phyloP scores from a whole-genome alignment of 2,329 filamentous ascomycete species.

The Scytalidium lignicola region DNA sequence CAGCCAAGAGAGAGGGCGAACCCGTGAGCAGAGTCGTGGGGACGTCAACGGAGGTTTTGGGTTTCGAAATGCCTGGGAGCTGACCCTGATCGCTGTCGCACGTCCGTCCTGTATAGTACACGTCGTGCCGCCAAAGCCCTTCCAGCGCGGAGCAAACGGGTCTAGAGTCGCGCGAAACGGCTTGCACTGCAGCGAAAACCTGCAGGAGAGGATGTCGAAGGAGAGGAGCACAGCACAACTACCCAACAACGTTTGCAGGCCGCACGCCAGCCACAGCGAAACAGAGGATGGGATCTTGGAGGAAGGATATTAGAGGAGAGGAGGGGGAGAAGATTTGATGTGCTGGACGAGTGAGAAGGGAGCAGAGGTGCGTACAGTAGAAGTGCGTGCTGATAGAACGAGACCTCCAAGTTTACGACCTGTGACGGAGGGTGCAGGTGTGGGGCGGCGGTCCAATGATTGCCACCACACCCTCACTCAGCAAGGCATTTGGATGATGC shows the following conservation, averaged over 20 bases:
- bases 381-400: neutral
- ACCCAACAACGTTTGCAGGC: neutral
- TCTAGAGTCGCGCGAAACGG: conserved; percentile 2
- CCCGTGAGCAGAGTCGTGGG: conserved; percentile 8
- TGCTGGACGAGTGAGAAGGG: neutral
- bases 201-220: neutral
- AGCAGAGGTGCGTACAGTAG: neutral
- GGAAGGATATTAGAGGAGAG: neutral
- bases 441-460: neutral
- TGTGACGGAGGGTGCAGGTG: neutral
- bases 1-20: conserved; percentile 9
- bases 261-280: neutral
- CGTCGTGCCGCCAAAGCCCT: conserved; percentile 19
- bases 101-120: conserved; percentile 16
- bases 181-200: neutral
- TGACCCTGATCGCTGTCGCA: conserved; percentile 25
- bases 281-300: neutral
- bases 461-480: too few relatives aligned
- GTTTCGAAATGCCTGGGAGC: conserved; percentile 22
- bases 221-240: too few relatives aligned
- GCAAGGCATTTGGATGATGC: too few relatives aligned
- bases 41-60: conserved; percentile 18
- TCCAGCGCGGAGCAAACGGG: conserved; percentile 18
- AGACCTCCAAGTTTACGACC: neutral
- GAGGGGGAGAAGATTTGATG: neutral